Evolutionary conservation across 352 stramenopile species (phyloP), one percentile per base, ranked within the genome.

Genomic region (Pythium aristosporum): DNA sequence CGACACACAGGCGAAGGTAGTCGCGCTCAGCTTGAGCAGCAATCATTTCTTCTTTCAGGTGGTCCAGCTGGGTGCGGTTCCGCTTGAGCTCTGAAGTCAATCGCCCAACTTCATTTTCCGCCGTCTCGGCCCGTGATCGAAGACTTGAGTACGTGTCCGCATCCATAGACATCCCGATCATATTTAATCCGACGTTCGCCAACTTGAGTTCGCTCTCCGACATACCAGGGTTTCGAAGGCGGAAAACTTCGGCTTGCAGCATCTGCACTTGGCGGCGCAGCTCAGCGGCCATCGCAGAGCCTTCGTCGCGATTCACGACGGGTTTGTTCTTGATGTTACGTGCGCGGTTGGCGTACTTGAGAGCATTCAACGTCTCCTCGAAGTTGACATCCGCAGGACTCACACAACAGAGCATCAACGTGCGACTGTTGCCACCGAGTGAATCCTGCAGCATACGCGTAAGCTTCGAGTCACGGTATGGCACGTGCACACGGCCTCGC

Each of bases 391-490:
- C 88, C 6, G 91, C 89, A 41, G 93, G 92, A 55, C 88, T 97
- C 39, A 98, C 91, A 72, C 93, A 98, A 42, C 86, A 91, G 0
- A 98, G 72, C 85, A 98, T 97, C 10, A 98, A 60, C 37, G 93
- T 98, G 32, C 89, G 78, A 62, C 85, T 97, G 67, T 98, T 98
- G 20, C 92, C 92, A 60, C 93, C 93, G 5, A 98, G 68, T 4
- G 77, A 94, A 62, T 98, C 94, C 63, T 98, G 94, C 16, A 98
- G 74, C 82, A 98, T 92, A 18, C 92, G 83, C 36, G 94, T 98
- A 36, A 98, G 77, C 73, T 98, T 98, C 6, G 89, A 98, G 72
- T 98, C 93, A 37, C 94, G 89, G 61, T 98, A 98, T 4, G 93
- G 94, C 7, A 98, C 87, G 63, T 98, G 96, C 6, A 96, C 87